Base-by-base conservation (phyloP, 176 grass and related monocot genomes). In the Calamus simplicifolius region DNA sequence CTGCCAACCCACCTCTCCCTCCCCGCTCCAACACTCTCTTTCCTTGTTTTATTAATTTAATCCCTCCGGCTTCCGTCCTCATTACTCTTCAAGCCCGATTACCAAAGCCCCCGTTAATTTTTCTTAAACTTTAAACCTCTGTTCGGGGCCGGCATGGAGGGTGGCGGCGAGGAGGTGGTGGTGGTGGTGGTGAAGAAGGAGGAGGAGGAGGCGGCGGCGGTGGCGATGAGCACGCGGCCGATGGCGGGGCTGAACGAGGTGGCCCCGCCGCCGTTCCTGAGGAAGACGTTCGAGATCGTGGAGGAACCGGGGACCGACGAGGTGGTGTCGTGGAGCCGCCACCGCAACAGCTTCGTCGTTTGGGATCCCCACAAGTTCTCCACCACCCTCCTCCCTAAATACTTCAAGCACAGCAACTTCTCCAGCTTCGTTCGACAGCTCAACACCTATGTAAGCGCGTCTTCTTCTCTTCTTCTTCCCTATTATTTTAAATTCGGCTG, bases 201-300 rank as follows among this genome's bases (percentile, higher is more conserved):
- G 56, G 19, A 58, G 31, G 19, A 1, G 62, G 27, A 27, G 26
- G 18, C 2, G 30, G 54, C 4, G 18, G 26, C 4, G 55, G 69
- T 10, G 27, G 58, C 8, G 27, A 4, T 18, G 7, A 1, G 27
- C 5, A 75, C 75, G 28, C 70, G 52, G 59, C 51, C 71, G 27
- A 51, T 75, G 66, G 60, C 48, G 50, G 75, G 66, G 14, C 59
- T 77, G 25, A 48, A 54, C n/a, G 43, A 64, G 70, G 59, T 56
- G 25, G 43, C 28, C 2, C 66, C 81, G 1, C 59, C 81, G 61
- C 75, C 81, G 71, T 84, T 84, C 81, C 75, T 84, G 66, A 43
- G 52, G 19, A 84, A 84, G 75, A 84, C 81, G 55, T 84, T 62
- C 71, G 75, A 84, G 60, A 84, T 84, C 70, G 81, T 84, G 81